Conservation (phyloP, 2,329 filamentous ascomycete genomes). For the Pseudogymnoascus sp. region DNA sequence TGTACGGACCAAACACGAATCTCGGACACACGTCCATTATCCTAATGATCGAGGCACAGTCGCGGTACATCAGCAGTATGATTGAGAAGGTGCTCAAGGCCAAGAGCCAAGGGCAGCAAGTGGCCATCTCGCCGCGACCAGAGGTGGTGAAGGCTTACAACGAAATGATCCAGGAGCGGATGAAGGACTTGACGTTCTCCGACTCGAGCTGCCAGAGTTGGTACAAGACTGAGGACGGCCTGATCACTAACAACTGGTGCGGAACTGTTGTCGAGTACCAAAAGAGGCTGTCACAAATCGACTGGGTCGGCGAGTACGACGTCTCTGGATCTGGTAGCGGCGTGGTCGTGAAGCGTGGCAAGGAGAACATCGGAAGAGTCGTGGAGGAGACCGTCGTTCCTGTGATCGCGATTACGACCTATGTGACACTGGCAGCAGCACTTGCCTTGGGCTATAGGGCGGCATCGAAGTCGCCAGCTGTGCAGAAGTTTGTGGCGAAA, state of each 20-base stretch:
- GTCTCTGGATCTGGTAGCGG: slow-evolving; percentile 26
- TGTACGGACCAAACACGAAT: slow-evolving; percentile 49
- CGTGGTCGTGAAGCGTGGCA: slow-evolving; percentile 22
- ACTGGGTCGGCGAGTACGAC: slow-evolving; percentile 38
- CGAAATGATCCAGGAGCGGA: slow-evolving; percentile 35
- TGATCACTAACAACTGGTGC: slow-evolving; percentile 51
- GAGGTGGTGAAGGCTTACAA: slow-evolving; percentile 38
- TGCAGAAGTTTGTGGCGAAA: background rate
- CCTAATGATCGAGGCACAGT: slow-evolving; percentile 55
- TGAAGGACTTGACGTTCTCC: slow-evolving; percentile 42
- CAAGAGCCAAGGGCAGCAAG: slow-evolving; percentile 30
- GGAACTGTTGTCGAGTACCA: slow-evolving; percentile 51
- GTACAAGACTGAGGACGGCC: slow-evolving; percentile 48
- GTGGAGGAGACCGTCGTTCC: slow-evolving; percentile 31
- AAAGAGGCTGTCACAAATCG: slow-evolving; percentile 34
- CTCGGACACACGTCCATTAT: slow-evolving; percentile 49
- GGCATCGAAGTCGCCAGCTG: background rate
- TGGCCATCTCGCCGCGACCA: slow-evolving; percentile 40
- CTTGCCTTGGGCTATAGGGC: background rate
- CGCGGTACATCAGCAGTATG: slow-evolving; percentile 44
- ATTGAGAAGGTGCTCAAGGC: slow-evolving; percentile 43
- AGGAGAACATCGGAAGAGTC: slow-evolving; percentile 27
- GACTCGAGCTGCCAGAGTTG: slow-evolving; percentile 47
- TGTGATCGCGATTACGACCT: slow-evolving; percentile 15
- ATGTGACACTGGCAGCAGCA: background rate